Base-by-base conservation (phyloP, 441 rosid genomes). In the Theobroma grandiflorum region DNA sequence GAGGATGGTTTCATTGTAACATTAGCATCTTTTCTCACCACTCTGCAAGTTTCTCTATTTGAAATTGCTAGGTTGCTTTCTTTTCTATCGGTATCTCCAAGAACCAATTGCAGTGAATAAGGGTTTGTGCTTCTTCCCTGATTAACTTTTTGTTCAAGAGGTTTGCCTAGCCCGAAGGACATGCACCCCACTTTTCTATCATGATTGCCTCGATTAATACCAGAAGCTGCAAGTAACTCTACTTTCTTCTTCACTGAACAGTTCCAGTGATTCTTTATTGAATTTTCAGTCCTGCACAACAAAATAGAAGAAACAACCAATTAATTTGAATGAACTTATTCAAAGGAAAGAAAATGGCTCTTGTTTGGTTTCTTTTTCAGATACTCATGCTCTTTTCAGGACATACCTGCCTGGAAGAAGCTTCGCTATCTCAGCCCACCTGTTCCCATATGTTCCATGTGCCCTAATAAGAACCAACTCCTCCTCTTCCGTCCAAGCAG, bases 191-290 rank as follows among this genome's bases (percentile, higher is more conserved):
- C 22, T 65, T 31, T 61, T 40, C 8, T n/a, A 8, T 50, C 61
- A 33, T 31, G 78, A 70, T 40, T 70, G 76, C 22, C 62, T 1
- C 18, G 66, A 12, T 78, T 63, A 45, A 52, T 45, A 59, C 47
- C 52, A 76, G 42, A 47, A 31, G 62, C 49, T 42, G 78, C 20
- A 47, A 61, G 35, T 61, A 67, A 35, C 35, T 84, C 84, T 26
- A 78, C 50, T 69, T 82, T 89, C 79, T 84, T 89, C 79, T 83
- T 87, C 63, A 85, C 49, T 37, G 88, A 86, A 66, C 87, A 84
- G 77, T 87, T 89, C 92, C 90, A 86, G 50, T 82, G 88, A 67
- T 86, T 89, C 68, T 89, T 89, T 50, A 89, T 85, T 53, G 87
- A 77, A 69, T 89, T 89, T 55, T 89, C 88, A 16, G 85, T 79